These are phyloP conservation scores for Erodium moschatum DNA, from an alignment of 441 rosid species.

Conservation along the genomic window DNA sequence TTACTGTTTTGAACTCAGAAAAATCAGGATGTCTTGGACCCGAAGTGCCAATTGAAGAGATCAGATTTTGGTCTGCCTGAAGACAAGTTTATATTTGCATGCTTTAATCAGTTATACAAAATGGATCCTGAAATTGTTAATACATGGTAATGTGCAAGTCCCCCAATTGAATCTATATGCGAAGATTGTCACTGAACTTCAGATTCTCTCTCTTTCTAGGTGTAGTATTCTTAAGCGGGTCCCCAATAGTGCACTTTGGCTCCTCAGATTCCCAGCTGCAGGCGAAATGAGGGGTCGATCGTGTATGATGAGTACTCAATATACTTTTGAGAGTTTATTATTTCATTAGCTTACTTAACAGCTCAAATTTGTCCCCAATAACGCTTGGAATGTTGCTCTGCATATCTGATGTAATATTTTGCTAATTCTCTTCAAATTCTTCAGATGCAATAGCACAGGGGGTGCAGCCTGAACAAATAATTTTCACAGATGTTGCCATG, in stretches of 20 bases:
- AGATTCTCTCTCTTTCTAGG: slow-evolving; percentile 32
- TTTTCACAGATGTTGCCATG: slow-evolving; percentile 98
- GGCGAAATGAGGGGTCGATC: slow-evolving; percentile 86
- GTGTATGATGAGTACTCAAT: slow-evolving; percentile 58
- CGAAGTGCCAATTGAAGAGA: slow-evolving; percentile 62
- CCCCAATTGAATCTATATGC: background rate
- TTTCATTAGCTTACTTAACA: too few species aligned
- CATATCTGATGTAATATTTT: too few species aligned
- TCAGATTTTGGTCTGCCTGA: slow-evolving; percentile 93
- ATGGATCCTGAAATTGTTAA: slow-evolving; percentile 95
- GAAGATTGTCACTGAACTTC: slow-evolving; percentile 4
- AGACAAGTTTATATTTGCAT: slow-evolving; percentile 92
- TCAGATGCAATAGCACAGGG: slow-evolving; percentile 88
- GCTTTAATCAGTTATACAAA: slow-evolving; percentile 96
- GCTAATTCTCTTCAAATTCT: too few species aligned
- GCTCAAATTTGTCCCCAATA: too few species aligned
- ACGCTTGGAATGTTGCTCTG: too few species aligned
- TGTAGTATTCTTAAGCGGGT: slow-evolving; percentile 94
- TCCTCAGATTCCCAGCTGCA: slow-evolving; percentile 94
- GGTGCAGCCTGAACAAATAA: slow-evolving; percentile 80
- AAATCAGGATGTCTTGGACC: slow-evolving; percentile 82
- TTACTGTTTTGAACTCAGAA: slow-evolving; percentile 46
- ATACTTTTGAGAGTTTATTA: too few species aligned
- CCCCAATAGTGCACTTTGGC: slow-evolving; percentile 96
- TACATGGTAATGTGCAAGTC: slow-evolving; percentile 56